Conservation (phyloP, 768 basidiomycete genomes). For the Pisolithus orientalis region DNA sequence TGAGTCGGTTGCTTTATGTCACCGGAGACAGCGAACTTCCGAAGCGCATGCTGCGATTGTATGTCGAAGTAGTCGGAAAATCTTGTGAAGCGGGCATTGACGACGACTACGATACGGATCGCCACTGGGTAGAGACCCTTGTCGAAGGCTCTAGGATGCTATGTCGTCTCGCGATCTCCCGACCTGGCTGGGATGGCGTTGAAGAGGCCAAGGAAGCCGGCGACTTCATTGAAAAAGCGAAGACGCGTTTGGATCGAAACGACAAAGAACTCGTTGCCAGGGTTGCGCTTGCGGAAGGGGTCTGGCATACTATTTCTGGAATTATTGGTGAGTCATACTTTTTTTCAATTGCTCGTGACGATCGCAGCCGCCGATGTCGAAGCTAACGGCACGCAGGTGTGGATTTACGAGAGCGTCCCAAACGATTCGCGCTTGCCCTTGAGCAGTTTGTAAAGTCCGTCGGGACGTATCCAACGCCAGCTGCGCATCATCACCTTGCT, state of each 20-base stretch:
- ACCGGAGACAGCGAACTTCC: constrained; percentile 58
- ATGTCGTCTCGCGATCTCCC: constrained; percentile 42
- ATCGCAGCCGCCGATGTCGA: not conserved
- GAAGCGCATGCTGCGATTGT: constrained; percentile 70
- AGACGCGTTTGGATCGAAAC: constrained; percentile 41
- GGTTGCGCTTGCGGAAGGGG: constrained; percentile 63
- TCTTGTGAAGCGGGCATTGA: constrained; percentile 51
- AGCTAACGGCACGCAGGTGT: constrained; percentile 40
- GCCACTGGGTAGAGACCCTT: constrained; percentile 70
- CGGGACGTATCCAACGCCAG: constrained; percentile 41
- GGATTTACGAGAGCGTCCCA: constrained; percentile 54
- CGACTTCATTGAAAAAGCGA: constrained; percentile 53
- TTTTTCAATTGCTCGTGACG: not conserved
- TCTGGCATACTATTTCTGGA: constrained; percentile 67
- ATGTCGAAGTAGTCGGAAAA: constrained; percentile 80
- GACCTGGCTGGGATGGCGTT: constrained; percentile 35
- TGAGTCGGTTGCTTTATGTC: constrained; percentile 66
- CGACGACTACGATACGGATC: constrained; percentile 56
- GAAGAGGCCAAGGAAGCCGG: constrained; percentile 62
- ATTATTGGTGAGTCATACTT: constrained; percentile 45
- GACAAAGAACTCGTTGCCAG: constrained; percentile 52
- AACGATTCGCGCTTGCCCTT: constrained; percentile 53
- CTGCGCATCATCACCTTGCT: constrained; percentile 75
- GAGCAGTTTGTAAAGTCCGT: constrained; percentile 44
- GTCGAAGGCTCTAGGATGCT: constrained; percentile 76